Percentiles rank a stretch among this genome's conserved stretches.
phyloP scores from a whole-genome alignment of 306 rosid genomes.

The Malus orientalis region DNA sequence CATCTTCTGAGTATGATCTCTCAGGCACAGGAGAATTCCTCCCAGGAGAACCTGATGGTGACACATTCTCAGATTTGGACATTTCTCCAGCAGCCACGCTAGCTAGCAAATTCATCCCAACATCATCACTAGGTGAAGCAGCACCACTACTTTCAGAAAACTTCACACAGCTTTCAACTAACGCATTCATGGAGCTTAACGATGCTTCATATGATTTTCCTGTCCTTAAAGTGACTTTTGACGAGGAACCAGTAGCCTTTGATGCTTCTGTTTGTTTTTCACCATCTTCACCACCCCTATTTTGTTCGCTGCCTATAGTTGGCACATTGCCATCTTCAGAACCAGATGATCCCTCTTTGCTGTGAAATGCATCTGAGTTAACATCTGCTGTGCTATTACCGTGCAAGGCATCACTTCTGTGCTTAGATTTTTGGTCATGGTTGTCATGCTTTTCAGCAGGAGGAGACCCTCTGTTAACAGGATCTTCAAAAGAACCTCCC shows the following conservation, averaged over 20 bases:
- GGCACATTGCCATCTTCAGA: slow-evolving; percentile 52
- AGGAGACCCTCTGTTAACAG: slow-evolving; percentile 49
- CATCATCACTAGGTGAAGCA: slow-evolving; percentile 51
- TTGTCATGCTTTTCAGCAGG: slow-evolving; percentile 57
- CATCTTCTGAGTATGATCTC: slow-evolving; percentile 31
- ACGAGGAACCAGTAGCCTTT: slow-evolving; percentile 39
- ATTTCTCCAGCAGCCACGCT: slow-evolving; percentile 89
- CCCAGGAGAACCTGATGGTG: slow-evolving; percentile 54
- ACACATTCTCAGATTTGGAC: slow-evolving; percentile 43
- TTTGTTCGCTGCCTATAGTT: slow-evolving; percentile 33
- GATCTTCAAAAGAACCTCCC: slow-evolving; percentile 50
- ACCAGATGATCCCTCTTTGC: slow-evolving; percentile 45
- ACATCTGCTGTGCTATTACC: slow-evolving; percentile 35
- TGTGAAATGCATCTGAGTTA: slow-evolving; percentile 41
- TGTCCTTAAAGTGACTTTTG: slow-evolving; percentile 35
- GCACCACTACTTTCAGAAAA: slow-evolving; percentile 49
- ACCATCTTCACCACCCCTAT: slow-evolving; percentile 33
- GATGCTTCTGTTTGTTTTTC: slow-evolving; percentile 36
- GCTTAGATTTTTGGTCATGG: slow-evolving; percentile 39
- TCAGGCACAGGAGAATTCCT: slow-evolving; percentile 35
- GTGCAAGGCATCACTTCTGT: slow-evolving; percentile 33
- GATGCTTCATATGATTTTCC: slow-evolving; percentile 60
- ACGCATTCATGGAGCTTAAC: slow-evolving; percentile 64
- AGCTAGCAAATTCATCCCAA: slow-evolving; percentile 88
- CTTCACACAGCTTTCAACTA: slow-evolving; percentile 73